Base-by-base conservation (phyloP, 177 flowering plant species). In the Vitis hybrid region DNA sequence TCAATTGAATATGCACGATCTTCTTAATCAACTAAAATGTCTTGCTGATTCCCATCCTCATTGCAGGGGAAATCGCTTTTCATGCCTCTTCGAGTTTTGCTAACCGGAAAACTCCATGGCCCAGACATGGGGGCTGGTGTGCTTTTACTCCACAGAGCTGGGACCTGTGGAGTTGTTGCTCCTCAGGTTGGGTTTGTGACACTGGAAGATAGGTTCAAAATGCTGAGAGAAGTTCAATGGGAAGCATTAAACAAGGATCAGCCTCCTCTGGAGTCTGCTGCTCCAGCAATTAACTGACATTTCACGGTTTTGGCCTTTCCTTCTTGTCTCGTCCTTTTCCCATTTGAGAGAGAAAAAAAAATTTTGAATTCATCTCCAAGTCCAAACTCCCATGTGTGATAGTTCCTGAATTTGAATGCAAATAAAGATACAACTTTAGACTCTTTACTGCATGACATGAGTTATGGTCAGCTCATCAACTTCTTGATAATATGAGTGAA, bases 61-160 rank as follows among this genome's bases (percentile, higher is more conserved):
- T 75, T 49, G 51, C 90, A 93, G 99, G 99, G 99, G 48, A 95
- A 93, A 81, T 87, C 90, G 68, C 90, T 95, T 39, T 93, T 93
- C 85, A 88, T 95, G 98, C 99, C 98, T 5, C 88, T 95, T 13
- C 83, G 98, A 61, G 89, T 93, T 58, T 71, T 93, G 83, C 84
- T 93, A 59, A 93, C 99, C 1, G 99, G 99, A 68, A 93, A 88
- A 75, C 92, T 95, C 18, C 98, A 95, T 70, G 99, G 99, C 22
- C 99, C 99, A 29, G 98, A 90, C 57, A 91, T 93, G 85, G 93
- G 86, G 5, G 63, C 84, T 2, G 79, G 85, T 68, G 66, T 93
- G n/a, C 19, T 88, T 10, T 75, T 93, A 64, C 70, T 95, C 60
- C 80, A 95, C 74, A 86, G 78, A 82, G 97, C 97, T 55, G 96